Percentiles rank a stretch among this genome's conserved stretches.
Evolutionary conservation across 495 filamentous ascomycete genomes (phyloP).

Genomic region (Daldinia bambusicola): DNA sequence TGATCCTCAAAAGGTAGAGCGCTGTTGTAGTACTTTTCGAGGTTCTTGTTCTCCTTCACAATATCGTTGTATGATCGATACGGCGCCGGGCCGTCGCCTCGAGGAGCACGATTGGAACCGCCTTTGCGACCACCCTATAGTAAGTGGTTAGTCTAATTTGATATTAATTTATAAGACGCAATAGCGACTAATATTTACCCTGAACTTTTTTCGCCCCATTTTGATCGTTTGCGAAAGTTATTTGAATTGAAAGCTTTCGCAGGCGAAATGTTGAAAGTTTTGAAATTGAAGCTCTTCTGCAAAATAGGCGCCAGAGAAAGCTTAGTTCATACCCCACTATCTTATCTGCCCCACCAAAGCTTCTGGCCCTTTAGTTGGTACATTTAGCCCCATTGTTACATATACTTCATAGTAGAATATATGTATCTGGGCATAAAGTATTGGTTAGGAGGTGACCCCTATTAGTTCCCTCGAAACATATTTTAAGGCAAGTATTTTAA

Average conservation of each 20-base stretch:
- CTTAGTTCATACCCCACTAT: constrained; percentile 29
- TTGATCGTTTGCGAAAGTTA: constrained; percentile 8
- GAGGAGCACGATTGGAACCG: constrained; percentile 41
- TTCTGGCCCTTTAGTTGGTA: constrained; percentile 6
- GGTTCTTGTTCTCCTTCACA: constrained; percentile 75
- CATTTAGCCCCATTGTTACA: constrained; percentile 15
- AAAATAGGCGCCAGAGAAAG: constrained; percentile 4
- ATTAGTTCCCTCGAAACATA: background rate
- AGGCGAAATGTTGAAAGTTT: constrained; percentile 29
- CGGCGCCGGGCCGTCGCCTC: constrained; percentile 32
- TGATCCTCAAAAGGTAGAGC: constrained; percentile 75
- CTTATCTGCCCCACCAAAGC: constrained; percentile 29
- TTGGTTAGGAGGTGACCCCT: too few relatives aligned
- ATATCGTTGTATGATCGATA: constrained; percentile 67
- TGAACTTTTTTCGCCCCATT: constrained; percentile 49
- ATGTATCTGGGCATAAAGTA: too few relatives aligned
- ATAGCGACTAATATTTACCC: constrained; percentile 33
- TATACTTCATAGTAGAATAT: background rate
- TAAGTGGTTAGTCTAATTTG: constrained; percentile 24
- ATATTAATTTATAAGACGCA: constrained; percentile 3
- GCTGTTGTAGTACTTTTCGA: constrained; percentile 85
- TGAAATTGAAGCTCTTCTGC: constrained; percentile 15
- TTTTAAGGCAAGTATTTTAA: background rate
- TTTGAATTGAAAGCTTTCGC: constrained; percentile 11
- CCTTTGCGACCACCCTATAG: constrained; percentile 46